These are phyloP conservation scores for Parasarocladium wereldwijsianum DNA, from an alignment of 2,329 filamentous ascomycete species.

Conservation along the genomic window DNA sequence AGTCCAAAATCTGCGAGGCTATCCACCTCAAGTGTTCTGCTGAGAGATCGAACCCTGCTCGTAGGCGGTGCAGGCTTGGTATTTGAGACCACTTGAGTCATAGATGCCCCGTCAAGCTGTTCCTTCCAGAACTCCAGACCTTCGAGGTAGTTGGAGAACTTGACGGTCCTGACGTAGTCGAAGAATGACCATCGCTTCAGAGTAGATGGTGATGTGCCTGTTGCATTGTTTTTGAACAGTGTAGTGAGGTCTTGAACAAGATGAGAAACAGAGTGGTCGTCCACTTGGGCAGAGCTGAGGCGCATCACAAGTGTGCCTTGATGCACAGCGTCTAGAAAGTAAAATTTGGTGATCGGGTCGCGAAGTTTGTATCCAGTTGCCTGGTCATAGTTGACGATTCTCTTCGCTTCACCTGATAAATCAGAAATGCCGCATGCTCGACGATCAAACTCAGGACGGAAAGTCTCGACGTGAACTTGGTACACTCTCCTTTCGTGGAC, in stretches of 20 bases:
- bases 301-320: slow-evolving; percentile 32
- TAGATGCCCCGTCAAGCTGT: slow-evolving; percentile 27
- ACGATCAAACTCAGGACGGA: slow-evolving; percentile 27
- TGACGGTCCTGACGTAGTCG: slow-evolving; percentile 28
- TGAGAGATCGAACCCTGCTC: slow-evolving; percentile 23
- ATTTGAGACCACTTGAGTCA: slow-evolving; percentile 30
- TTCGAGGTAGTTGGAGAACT: slow-evolving; percentile 19
- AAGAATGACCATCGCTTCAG: slow-evolving; percentile 26
- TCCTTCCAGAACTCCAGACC: slow-evolving; percentile 29
- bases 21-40: slow-evolving; percentile 23
- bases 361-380: slow-evolving; percentile 22
- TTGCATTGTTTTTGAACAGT: slow-evolving; percentile 25
- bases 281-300: slow-evolving; percentile 33
- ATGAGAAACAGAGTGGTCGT: slow-evolving; percentile 27
- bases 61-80: slow-evolving; percentile 24
- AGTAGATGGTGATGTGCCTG: slow-evolving; percentile 12
- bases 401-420: slow-evolving; percentile 20
- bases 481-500: slow-evolving; percentile 29
- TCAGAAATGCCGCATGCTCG: slow-evolving; percentile 24
- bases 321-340: slow-evolving; percentile 31
- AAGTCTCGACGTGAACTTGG: slow-evolving; percentile 30
- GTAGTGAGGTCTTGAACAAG: slow-evolving; percentile 32
- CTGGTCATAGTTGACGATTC: slow-evolving; percentile 25
- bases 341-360: slow-evolving; percentile 32
- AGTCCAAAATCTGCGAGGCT: slow-evolving; percentile 28